phyloP scores from a whole-genome alignment of 176 grass and related monocot genomes.

The Cocos nucifera region DNA sequence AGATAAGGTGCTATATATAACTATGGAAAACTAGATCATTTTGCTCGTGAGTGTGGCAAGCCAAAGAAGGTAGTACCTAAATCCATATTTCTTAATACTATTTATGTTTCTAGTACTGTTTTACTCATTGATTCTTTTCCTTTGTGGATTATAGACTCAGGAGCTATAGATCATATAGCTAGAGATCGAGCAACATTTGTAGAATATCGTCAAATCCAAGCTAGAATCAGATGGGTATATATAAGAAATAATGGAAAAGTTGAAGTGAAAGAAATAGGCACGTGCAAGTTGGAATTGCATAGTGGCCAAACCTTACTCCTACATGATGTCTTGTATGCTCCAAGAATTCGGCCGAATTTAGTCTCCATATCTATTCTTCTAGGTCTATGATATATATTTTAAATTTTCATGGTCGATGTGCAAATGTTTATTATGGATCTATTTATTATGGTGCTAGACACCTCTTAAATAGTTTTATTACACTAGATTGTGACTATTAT shows the following conservation, averaged over 20 bases:
- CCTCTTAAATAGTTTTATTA: too few relatives aligned
- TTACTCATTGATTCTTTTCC: not conserved
- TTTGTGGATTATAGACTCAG: constrained; percentile 1
- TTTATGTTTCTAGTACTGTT: not conserved
- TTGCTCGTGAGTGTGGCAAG: not conserved
- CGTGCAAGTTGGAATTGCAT: too few relatives aligned
- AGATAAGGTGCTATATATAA: not conserved
- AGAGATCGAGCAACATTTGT: not conserved
- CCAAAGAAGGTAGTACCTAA: not conserved
- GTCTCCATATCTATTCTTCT: too few relatives aligned
- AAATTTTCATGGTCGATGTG: too few relatives aligned
- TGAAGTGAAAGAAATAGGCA: not conserved
- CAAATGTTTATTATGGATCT: too few relatives aligned
- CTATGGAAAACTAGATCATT: not conserved
- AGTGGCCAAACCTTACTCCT: too few relatives aligned
- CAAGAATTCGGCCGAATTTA: too few relatives aligned
- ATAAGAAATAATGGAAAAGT: not conserved
- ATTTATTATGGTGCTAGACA: too few relatives aligned
- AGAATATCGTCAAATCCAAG: not conserved
- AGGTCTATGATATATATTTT: too few relatives aligned
- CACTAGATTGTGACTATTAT: too few relatives aligned
- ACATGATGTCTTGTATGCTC: too few relatives aligned
- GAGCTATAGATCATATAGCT: not conserved
- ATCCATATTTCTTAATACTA: not conserved
- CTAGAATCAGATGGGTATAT: not conserved